Percentiles rank a stretch among this genome's conserved stretches.
Conservation (phyloP, 1,284 basidiomycete genomes). For the Ceratobasidium sp. region DNA sequence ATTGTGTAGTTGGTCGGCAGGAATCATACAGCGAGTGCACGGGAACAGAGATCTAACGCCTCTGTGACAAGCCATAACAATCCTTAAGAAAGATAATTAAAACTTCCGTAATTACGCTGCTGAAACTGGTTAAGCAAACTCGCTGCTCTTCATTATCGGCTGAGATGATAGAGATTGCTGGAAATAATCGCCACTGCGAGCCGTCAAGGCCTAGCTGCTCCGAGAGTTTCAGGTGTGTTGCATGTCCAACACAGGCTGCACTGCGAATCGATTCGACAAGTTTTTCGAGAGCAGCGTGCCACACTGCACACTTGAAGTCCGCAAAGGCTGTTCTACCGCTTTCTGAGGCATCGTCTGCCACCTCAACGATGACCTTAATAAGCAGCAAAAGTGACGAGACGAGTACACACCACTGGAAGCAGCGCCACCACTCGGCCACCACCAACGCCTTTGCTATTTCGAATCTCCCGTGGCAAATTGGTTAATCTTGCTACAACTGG, state of each 20-base stretch:
- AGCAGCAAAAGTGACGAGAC: neutral
- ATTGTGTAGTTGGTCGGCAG: neutral
- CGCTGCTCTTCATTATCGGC: neutral
- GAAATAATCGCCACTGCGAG: neutral
- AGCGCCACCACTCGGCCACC: neutral
- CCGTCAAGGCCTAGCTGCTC: neutral
- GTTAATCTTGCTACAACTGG: neutral
- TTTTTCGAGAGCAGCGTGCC: neutral
- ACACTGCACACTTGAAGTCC: neutral
- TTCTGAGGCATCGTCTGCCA: neutral
- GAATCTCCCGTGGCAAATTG: neutral
- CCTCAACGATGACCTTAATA: neutral
- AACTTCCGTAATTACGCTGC: too few relatives aligned
- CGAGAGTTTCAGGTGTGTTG: neutral
- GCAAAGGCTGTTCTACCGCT: neutral
- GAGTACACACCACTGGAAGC: neutral
- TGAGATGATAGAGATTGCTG: neutral
- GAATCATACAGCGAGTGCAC: neutral
- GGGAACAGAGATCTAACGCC: neutral
- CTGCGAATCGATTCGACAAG: neutral
- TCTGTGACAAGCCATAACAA: neutral
- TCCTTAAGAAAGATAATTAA: neutral
- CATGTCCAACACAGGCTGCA: neutral
- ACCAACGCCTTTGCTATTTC: neutral
- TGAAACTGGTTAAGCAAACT: neutral